Percentiles rank a stretch among this genome's conserved stretches.
phyloP scores from a whole-genome alignment of 23 red algal genomes.

The Cyanidioschyzon merolae region DNA sequence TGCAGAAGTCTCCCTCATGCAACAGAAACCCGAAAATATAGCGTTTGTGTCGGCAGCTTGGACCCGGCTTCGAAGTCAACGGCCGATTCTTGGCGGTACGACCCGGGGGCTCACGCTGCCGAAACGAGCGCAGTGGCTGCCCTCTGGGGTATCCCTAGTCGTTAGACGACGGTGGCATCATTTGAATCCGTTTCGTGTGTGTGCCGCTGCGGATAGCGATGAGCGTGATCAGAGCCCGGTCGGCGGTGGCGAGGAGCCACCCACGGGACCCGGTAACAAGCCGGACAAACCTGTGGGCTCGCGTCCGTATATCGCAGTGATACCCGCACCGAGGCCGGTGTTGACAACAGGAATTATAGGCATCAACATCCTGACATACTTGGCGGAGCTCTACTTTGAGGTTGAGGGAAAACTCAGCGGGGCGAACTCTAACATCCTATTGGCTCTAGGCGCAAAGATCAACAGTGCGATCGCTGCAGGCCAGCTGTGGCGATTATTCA shows the following conservation, averaged over 20 bases:
- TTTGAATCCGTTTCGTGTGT: no score
- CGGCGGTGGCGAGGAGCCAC: background rate
- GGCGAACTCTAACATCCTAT: background rate
- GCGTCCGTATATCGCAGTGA: constrained; percentile 3
- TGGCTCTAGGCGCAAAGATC: constrained; percentile 64
- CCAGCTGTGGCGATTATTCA: constrained; percentile 61
- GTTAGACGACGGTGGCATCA: no score
- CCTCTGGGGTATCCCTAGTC: no score
- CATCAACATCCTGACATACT: constrained; percentile 15
- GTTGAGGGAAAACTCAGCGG: background rate
- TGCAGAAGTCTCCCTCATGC: no score
- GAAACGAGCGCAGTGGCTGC: no score
- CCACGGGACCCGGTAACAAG: background rate
- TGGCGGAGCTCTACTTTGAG: constrained; percentile 18
- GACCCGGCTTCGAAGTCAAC: no score
- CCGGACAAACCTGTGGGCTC: background rate
- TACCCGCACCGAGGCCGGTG: background rate
- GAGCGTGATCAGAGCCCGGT: background rate
- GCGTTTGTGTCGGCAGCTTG: no score
- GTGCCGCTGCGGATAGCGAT: background rate
- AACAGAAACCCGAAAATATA: no score
- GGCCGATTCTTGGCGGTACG: no score
- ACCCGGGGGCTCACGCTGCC: no score
- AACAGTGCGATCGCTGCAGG: constrained; percentile 65
- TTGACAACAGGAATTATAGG: constrained; percentile 3